Base-by-base conservation (phyloP, 2,329 filamentous ascomycete genomes). In the Sclerotiophoma versabilis region DNA sequence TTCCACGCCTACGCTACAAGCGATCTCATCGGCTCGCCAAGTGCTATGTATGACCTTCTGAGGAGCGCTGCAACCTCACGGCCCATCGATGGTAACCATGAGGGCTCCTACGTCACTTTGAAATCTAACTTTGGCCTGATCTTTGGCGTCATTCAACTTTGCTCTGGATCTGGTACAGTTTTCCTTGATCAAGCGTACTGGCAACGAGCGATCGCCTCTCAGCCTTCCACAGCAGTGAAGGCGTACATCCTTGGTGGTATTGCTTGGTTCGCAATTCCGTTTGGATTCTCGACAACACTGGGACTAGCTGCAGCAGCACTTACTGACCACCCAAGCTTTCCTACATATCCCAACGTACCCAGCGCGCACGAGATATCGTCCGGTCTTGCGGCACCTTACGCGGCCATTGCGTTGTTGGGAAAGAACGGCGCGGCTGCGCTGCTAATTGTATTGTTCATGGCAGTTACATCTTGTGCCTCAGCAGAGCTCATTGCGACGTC, bases 231-330 rank as follows among this genome's bases (percentile, higher is more conserved):
- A 11, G 68, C 68, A 2, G 66, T 71, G 3, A 60, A 54, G 17
- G 68, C 65, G 0, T 73, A 73, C 38, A 63, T 73, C 5, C 68
- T 81, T 3, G 79, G 77, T 15, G 78, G 50, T 1, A 63, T 82
- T 6, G 78, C 77, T 3, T 81, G 79, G 75, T 80, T 80, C 54
- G 79, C 77, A 4, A 79, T 82, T 15, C 79, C 79, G 2, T 53
- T 53, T 20, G 50, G 50, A n/a, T 53, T 53, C 30, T 75, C 77
- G 1, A 80, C 80, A 1, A 79, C 78, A 1, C 66, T 81, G 48
- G 79, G 80, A 11, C 71, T 82, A 2, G 71, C 74, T 14, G 78
- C 77, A 0, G 76, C 76, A 1, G 80, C 78, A 6, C 69, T 81
- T n/a, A 77, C 73, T 3, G 66, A 75, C 47, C 74, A 75, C 22